These are phyloP conservation scores for Pachysandra terminalis DNA, from an alignment of 164 flowering plant species.

Conservation along the genomic window DNA sequence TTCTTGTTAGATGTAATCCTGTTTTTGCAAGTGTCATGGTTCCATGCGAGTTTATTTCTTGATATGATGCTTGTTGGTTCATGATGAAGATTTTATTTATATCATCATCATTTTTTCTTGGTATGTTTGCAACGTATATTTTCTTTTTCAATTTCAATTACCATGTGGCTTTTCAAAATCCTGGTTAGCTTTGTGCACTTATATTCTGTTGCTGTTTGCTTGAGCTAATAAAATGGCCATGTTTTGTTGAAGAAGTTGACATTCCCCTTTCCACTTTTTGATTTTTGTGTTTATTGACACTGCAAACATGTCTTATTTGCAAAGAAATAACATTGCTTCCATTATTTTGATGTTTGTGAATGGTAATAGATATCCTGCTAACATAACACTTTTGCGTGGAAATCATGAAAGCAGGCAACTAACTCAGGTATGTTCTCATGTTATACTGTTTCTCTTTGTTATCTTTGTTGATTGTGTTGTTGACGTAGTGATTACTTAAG, in stretches of 20 bases:
- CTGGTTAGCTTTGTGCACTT: neutral
- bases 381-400: conserved; percentile 96
- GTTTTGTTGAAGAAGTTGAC: neutral
- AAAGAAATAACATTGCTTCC: neutral
- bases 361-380: conserved; percentile 73
- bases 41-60: neutral
- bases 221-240: too few relatives aligned
- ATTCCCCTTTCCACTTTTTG: neutral
- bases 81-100: neutral
- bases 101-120: neutral
- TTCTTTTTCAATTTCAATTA: too few relatives aligned
- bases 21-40: neutral
- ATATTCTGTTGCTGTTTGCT: neutral
- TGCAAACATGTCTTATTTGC: neutral
- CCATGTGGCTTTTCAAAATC: neutral
- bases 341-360: conserved; percentile 3
- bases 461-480: neutral
- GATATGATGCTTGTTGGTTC: neutral
- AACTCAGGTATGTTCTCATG: conserved; percentile 63
- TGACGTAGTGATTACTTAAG: neutral
- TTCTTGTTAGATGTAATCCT: neutral
- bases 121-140: neutral
- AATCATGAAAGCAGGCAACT: conserved; percentile 98
- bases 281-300: neutral
- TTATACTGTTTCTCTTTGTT: neutral